Conservation (phyloP, 2,329 filamentous ascomycete species). For the Venturia effusa region DNA sequence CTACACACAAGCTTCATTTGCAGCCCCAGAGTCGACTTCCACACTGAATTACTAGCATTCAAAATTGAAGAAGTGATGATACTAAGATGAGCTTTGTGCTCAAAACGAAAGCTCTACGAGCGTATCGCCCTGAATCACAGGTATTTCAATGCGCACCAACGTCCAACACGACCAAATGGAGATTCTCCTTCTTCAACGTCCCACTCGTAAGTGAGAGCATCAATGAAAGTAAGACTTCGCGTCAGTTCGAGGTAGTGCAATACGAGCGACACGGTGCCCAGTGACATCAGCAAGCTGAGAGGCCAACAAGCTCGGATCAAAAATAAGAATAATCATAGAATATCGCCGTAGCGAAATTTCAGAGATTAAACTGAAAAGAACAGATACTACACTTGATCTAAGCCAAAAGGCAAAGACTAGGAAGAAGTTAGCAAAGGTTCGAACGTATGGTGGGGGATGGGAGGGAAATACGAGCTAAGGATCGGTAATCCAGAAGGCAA, state of each 20-base stretch:
- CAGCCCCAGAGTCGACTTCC: too few relatives aligned
- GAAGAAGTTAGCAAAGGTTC: background rate
- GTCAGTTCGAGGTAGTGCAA: constrained; percentile 65
- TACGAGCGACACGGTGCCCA: constrained; percentile 60
- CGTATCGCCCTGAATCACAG: too few relatives aligned
- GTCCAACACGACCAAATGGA: background rate
- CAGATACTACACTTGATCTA: constrained; percentile 7
- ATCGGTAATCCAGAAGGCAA: too few relatives aligned
- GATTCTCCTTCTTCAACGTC: constrained; percentile 11
- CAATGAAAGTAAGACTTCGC: constrained; percentile 39
- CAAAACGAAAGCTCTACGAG: too few relatives aligned
- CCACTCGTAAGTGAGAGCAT: constrained; percentile 13
- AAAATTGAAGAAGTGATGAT: too few relatives aligned
- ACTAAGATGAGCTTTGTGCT: too few relatives aligned
- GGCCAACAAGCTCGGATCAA: constrained; percentile 44
- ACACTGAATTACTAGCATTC: too few relatives aligned
- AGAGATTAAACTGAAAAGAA: constrained; percentile 47
- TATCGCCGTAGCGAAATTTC: constrained; percentile 64
- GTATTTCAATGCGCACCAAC: too few relatives aligned
- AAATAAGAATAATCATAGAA: constrained; percentile 71
- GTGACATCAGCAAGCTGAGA: constrained; percentile 62
- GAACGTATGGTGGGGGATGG: background rate
- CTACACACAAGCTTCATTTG: too few relatives aligned
- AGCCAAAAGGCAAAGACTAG: constrained; percentile 4
- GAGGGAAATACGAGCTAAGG: background rate